Base-by-base conservation (phyloP, 306 rosid genomes). In the Sphenostylis stenocarpa region DNA sequence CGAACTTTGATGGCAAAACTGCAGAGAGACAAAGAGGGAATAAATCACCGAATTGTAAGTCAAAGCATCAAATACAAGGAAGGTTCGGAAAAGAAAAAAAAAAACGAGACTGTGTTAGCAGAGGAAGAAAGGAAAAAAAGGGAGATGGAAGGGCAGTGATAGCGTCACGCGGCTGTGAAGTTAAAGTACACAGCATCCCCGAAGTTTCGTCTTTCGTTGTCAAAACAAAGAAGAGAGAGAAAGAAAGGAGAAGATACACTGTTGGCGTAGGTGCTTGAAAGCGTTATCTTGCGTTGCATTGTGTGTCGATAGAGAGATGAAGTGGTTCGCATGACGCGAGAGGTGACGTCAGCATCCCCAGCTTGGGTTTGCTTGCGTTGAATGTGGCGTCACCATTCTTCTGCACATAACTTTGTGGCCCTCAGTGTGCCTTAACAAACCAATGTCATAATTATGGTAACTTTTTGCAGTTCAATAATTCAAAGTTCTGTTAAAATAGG, bases 271-370 rank as follows among this genome's bases (percentile, higher is more conserved):
- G 3, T 51, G 43, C 17, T 10, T 45, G 12, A n/a, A 52, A 36
- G 47, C 31, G 10, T 21, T 20, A 16, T 21, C 16, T 53, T 1
- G 15, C 15, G 3, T 41, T 41, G 45, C 15, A 15, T 24, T 56
- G n/a, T n/a, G 70, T 20, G 73, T 84, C 69, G 75, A 64, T 51
- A 43, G 19, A 55, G 62, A 72, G 86, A 69, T 88, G 97, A 90
- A 90, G 96, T 92, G 84, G 87, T 80, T 75, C 65, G 3, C 57
- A 53, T 90, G 95, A 92, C 93, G 91, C 73, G 2, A 17, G 67
- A 44, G 53, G 38, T 84, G 86, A 81, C 96, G 81, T 90, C 90
- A 90, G 80, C 76, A 41, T 26, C 63, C 62, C 72, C 82, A 75
- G 92, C 83, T 86, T 85, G 87, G 90, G 67, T 49, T 52, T 31